These are phyloP conservation scores for Metarhizium anisopliae DNA, from an alignment of 2,329 filamentous ascomycete genomes.

Conservation along the genomic window DNA sequence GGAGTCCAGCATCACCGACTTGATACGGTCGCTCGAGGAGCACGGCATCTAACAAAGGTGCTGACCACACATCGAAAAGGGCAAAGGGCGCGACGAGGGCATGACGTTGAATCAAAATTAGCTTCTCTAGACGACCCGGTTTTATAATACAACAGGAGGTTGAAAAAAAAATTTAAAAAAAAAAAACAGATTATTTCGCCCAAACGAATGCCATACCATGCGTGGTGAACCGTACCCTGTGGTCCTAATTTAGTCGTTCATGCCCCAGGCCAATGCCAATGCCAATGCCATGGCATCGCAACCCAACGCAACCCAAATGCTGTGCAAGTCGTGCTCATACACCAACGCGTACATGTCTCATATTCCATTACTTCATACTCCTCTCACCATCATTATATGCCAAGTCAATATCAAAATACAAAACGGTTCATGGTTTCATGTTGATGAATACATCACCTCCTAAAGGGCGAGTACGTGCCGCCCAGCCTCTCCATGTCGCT, in stretches of 20 bases:
- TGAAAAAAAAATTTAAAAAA: too few relatives aligned
- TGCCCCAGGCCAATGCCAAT: neutral
- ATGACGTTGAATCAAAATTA: neutral
- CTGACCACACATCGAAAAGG: neutral
- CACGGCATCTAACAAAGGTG: slow-evolving; percentile 16
- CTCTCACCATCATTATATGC: neutral
- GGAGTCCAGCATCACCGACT: slow-evolving; percentile 43
- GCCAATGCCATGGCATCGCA: too few relatives aligned
- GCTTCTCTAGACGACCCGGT: neutral
- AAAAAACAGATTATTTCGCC: neutral
- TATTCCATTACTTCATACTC: neutral
- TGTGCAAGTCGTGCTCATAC: neutral
- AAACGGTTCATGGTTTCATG: neutral
- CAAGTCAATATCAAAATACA: neutral
- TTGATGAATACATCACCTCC: neutral
- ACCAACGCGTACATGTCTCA: neutral
- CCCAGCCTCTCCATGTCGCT: slow-evolving; percentile 10
- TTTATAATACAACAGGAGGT: neutral
- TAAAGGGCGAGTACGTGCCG: slow-evolving; percentile 5
- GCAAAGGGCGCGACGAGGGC: neutral
- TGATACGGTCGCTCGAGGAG: slow-evolving; percentile 53
- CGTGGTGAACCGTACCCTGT: neutral
- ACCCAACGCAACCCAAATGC: neutral
- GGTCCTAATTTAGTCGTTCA: too few relatives aligned
- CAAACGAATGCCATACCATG: neutral